Conservation (phyloP, 495 filamentous ascomycete genomes). For the Corynascus novoguineensis region DNA sequence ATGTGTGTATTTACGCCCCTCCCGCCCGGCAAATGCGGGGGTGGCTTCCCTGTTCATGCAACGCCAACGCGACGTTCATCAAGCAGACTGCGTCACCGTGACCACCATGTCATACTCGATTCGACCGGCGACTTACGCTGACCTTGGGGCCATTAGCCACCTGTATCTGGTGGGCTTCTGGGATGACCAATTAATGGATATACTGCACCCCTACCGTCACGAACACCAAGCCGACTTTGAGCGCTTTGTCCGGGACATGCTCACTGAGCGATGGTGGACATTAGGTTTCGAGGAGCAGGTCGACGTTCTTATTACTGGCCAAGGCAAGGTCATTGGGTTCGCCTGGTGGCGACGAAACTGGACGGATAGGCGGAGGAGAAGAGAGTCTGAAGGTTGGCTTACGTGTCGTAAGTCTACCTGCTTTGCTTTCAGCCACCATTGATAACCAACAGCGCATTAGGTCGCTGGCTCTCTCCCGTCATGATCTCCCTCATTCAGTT, state of each 20-base stretch:
- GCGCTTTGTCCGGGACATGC: not conserved
- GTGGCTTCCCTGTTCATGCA: too few species aligned
- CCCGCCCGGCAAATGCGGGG: too few species aligned
- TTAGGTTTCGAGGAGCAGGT: not conserved
- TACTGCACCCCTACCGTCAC: not conserved
- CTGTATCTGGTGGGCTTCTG: not conserved
- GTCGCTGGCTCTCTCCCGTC: not conserved
- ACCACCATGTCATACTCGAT: not conserved
- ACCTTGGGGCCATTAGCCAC: not conserved
- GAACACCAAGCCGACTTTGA: not conserved
- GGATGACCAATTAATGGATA: not conserved
- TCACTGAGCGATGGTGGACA: not conserved
- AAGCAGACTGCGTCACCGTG: too few species aligned
- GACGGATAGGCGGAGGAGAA: not conserved
- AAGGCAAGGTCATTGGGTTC: not conserved
- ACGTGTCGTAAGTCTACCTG: not conserved
- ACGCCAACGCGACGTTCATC: too few species aligned
- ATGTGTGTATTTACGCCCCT: too few species aligned
- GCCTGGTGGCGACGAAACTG: not conserved
- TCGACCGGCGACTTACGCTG: not conserved
- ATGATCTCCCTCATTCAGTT: not conserved
- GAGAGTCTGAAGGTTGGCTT: not conserved
- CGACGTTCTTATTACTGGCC: not conserved
- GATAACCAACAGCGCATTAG: not conserved
- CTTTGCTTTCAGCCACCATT: not conserved